Base-by-base conservation (phyloP, 2,329 filamentous ascomycete species). In the Lachnellula hyalina region DNA sequence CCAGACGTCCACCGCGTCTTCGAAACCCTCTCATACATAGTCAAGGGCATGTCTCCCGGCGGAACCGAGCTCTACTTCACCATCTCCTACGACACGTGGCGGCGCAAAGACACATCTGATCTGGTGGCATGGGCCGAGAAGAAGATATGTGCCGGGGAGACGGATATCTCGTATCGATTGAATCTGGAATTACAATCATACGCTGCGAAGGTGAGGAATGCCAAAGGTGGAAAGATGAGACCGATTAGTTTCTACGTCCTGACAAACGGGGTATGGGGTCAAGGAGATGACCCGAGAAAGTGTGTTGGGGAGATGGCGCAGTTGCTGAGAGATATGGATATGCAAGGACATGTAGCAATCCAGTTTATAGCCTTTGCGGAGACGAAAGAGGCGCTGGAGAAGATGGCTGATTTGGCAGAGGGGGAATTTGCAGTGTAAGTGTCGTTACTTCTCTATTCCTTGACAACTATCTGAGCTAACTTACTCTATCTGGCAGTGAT, bases 61-160 rank as follows among this genome's bases (percentile, higher is more conserved):
- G 67, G 67, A 1, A 60, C 65, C 9, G 65, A 68, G 42, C 51
- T 68, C 4, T 63, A 53, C 40, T 68, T 62, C 51, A 67, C 63
- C 17, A 54, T 60, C 12, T 60, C 59, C 34, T 65, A 57, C 53
- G 60, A 61, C 46, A 63, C 58, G 15, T 63, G 52, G 41, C 61
- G 53, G 8, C 53, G 62, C 3, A 60, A 60, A 49, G 61, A 61
- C 36, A 63, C 61, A n/a, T 51, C 51, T 4, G 62, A 64, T 34
- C 56, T 64, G 23, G 51, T 47, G 15, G 23, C 35, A 1, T 60
- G 57, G 40, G 47, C 64, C 11, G 54, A 61, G 9, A 55, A 51
- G 32, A 59, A 60, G 25, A 35, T 40, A 4, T 49, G 44, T 5
- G 51, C 25, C 1, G 62, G 61, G 2, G 52, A 58, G 28, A 62